phyloP scores from a whole-genome alignment of 1,284 basidiomycete species.

The Leccinum angustisporum region DNA sequence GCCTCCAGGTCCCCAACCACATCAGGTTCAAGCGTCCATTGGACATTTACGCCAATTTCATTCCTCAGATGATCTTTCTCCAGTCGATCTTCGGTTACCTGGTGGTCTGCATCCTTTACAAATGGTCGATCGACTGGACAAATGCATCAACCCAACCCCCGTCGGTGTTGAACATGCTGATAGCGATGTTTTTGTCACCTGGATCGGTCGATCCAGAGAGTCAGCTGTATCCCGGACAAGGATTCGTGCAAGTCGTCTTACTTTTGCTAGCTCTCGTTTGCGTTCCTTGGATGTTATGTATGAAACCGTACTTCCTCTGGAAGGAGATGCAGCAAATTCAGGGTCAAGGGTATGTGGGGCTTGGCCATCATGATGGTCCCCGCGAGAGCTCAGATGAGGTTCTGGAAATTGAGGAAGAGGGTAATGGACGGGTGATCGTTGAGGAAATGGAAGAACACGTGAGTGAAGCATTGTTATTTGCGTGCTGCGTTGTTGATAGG shows the following conservation, averaged over 20 bases:
- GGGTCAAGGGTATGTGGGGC: constrained; percentile 81
- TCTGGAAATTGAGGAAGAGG: constrained; percentile 84
- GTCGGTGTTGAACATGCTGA: constrained; percentile 93
- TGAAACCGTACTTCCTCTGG: constrained; percentile 93
- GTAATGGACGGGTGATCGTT: constrained; percentile 71
- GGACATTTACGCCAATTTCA: constrained; percentile 92
- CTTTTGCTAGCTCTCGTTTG: constrained; percentile 83
- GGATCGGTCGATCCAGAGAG: constrained; percentile 71
- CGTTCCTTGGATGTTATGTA: constrained; percentile 93
- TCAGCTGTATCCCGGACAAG: constrained; percentile 87
- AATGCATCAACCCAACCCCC: constrained; percentile 74
- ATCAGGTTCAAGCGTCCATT: constrained; percentile 85
- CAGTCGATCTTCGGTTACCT: constrained; percentile 98
- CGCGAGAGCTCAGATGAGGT: constrained; percentile 55
- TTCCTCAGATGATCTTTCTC: constrained; percentile 97
- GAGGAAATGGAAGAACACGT: constrained; percentile 71
- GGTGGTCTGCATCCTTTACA: constrained; percentile 93
- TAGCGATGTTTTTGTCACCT: constrained; percentile 90
- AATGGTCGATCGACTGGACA: constrained; percentile 95
- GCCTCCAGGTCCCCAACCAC: constrained; percentile 94
- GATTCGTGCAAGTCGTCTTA: constrained; percentile 80
- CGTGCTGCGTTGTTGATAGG: constrained; percentile 15
- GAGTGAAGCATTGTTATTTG: constrained; percentile 33
- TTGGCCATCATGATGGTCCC: constrained; percentile 52
- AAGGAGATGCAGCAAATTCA: constrained; percentile 88